A percentile compares a stretch with the other conserved stretches of the same genome.
These are phyloP conservation scores for Colletotrichum siamense DNA, from an alignment of 2,329 filamentous ascomycete species.

Conservation along the genomic window DNA sequence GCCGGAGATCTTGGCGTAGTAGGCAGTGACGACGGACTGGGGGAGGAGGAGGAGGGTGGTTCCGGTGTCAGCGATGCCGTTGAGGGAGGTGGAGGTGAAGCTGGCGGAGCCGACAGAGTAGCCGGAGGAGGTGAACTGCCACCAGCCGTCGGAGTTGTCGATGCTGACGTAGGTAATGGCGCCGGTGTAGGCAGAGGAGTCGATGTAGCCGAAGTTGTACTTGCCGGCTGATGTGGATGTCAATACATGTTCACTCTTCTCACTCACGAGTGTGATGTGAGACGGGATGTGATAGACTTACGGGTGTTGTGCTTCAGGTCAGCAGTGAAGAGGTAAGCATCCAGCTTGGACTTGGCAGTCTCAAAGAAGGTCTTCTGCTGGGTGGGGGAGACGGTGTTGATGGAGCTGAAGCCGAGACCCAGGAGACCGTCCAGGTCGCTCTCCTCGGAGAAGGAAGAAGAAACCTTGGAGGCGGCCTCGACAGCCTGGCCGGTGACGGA, in stretches of 20 bases:
- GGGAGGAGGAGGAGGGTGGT: conserved; percentile 32
- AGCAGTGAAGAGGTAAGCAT: conserved; percentile 19
- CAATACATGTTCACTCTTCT: neutral
- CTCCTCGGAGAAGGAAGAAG: conserved; percentile 28
- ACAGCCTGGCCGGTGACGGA: conserved; percentile 33
- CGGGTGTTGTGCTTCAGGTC: conserved; percentile 21
- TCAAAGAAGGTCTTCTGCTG: conserved; percentile 34
- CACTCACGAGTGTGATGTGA: neutral
- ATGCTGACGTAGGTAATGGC: conserved; percentile 62
- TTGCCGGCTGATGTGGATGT: conserved; percentile 35
- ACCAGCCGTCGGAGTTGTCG: conserved; percentile 64
- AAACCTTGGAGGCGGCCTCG: conserved; percentile 32
- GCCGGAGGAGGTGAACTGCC: conserved; percentile 56
- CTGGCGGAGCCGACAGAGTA: conserved; percentile 24
- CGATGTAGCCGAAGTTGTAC: conserved; percentile 53
- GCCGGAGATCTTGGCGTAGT: conserved; percentile 28
- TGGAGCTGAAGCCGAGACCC: conserved; percentile 66
- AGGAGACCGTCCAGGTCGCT: conserved; percentile 62
- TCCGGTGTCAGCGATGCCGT: conserved; percentile 29
- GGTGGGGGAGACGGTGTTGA: conserved; percentile 36
- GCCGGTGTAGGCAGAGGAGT: conserved; percentile 61
- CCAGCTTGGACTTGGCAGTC: conserved; percentile 20
- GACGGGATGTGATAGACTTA: neutral
- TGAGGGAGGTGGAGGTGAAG: conserved; percentile 21
- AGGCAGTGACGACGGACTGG: conserved; percentile 25